phyloP scores from a whole-genome alignment of 805 yeast species.

The Metschnikowia sp. region DNA sequence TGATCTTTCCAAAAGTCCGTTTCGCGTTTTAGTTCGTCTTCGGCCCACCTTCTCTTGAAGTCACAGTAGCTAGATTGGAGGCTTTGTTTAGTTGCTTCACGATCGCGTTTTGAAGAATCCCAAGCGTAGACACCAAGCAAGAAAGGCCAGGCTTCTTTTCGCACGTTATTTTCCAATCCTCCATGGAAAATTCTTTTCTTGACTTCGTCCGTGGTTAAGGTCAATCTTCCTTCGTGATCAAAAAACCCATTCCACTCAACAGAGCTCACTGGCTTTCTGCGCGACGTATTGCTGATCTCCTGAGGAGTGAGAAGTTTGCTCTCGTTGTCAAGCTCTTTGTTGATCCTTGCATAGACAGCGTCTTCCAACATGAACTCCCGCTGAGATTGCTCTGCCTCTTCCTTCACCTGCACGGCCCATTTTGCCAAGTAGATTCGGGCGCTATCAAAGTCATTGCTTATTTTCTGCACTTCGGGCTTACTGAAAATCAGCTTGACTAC shows the following conservation, averaged over 20 bases:
- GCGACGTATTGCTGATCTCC: slow-evolving; percentile 57
- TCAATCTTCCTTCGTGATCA: slow-evolving; percentile 71
- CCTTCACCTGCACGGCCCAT: slow-evolving; percentile 94
- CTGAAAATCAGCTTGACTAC: slow-evolving; percentile 53
- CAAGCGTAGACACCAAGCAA: slow-evolving; percentile 82
- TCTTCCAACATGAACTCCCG: slow-evolving; percentile 52
- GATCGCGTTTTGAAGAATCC: slow-evolving; percentile 72
- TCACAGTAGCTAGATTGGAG: slow-evolving; percentile 59
- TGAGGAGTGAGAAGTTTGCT: slow-evolving; percentile 50
- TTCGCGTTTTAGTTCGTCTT: slow-evolving; percentile 46
- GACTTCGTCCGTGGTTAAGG: slow-evolving; percentile 72
- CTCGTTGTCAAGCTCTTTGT: slow-evolving; percentile 53
- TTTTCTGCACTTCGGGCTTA: slow-evolving; percentile 74
- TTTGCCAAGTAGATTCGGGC: slow-evolving; percentile 91
- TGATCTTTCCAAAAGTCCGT: slow-evolving; percentile 85
- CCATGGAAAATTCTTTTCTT: slow-evolving; percentile 88
- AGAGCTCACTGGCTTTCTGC: slow-evolving; percentile 62
- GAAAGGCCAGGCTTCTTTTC: slow-evolving; percentile 84
- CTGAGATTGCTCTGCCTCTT: slow-evolving; percentile 71
- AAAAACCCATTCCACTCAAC: slow-evolving; percentile 86
- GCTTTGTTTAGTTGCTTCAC: slow-evolving; percentile 55
- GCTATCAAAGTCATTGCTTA: slow-evolving; percentile 88
- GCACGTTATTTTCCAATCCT: slow-evolving; percentile 57
- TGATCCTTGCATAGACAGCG: slow-evolving; percentile 55
- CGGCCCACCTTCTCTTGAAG: slow-evolving; percentile 68